Base-by-base conservation (phyloP, 2,329 filamentous ascomycete genomes). In the Fusarium xylarioides region DNA sequence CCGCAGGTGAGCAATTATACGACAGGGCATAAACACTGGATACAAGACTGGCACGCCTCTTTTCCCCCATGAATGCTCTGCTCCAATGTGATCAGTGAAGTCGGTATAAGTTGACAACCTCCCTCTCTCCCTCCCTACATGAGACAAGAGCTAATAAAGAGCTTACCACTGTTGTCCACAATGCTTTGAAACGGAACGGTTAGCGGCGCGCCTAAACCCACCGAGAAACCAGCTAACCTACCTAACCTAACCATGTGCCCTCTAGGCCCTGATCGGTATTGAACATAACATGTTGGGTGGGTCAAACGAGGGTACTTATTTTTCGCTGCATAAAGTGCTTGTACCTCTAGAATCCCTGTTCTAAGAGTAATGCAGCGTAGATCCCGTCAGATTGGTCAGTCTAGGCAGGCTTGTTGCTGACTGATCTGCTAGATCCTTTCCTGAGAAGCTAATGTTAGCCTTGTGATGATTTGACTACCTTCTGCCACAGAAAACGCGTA, bases 161-260 rank as follows among this genome's bases (percentile, higher is more conserved):
- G 30, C 30, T 46, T 46, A 28, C 37, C 26, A 12, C 23, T 23
- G 15, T n/a, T 26, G 15, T 32, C 21, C 30, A 37, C 19, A 16
- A 46, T 47, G 34, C 16, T 67, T 53, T 50, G 26, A 44, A 43
- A 43, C 37, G 18, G 65, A 63, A 68, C 63, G 37, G 35, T 65
- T 64, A 69, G 65, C 65, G 52, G 38, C 44, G 38, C 57, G 40
- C 50, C 50, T 69, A 55, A 68, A 38, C 32, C 43, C 40, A 26
- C 30, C 46, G 28, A 37, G n/a, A 42, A 61, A 50, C 32, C 32
- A 40, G 44, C 30, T 49, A 35, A 46, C 35, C 43, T 44, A 26
- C 12, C 23, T 30, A 26, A 26, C 26, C 26, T 47, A 35, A 55
- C 30, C 30, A 16, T n/a, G 34, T 35, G n/a, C 26, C 26, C 26